phyloP scores from a whole-genome alignment of 2,329 filamentous ascomycete genomes.

The Phyllosticta citrichinensis region DNA sequence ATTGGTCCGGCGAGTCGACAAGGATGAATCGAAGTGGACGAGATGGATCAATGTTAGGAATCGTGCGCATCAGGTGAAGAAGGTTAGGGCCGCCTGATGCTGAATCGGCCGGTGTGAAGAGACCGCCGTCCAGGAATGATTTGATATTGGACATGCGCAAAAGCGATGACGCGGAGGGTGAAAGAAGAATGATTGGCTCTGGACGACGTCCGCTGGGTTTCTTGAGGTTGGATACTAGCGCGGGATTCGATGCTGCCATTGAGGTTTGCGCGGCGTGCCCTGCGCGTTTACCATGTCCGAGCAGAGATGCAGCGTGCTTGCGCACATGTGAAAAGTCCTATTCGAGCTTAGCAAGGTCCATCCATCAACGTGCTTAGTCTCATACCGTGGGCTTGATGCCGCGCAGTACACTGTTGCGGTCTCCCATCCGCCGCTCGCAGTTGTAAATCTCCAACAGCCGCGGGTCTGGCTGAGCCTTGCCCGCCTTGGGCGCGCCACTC shows the following conservation, averaged over 20 bases:
- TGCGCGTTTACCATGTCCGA: slow-evolving; percentile 38
- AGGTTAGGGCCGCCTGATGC: slow-evolving; percentile 60
- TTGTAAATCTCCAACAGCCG: slow-evolving; percentile 81
- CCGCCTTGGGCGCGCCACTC: slow-evolving; percentile 33
- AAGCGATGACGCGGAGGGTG: slow-evolving; percentile 87
- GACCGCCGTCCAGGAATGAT: slow-evolving; percentile 77
- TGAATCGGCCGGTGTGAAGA: slow-evolving; percentile 67
- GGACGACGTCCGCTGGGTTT: slow-evolving; percentile 39
- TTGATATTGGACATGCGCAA: slow-evolving; percentile 95
- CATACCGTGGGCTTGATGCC: slow-evolving; percentile 81
- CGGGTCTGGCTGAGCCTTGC: slow-evolving; percentile 57
- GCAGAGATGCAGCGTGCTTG: slow-evolving; percentile 71
- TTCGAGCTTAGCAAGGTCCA: slow-evolving; percentile 8
- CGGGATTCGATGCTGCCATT: slow-evolving; percentile 15
- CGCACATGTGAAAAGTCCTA: slow-evolving; percentile 92
- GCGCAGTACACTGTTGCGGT: slow-evolving; percentile 78
- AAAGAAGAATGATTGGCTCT: slow-evolving; percentile 92
- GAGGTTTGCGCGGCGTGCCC: slow-evolving; percentile 38
- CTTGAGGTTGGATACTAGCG: slow-evolving; percentile 32
- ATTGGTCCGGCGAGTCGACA: slow-evolving; percentile 84
- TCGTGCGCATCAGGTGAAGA: slow-evolving; percentile 69
- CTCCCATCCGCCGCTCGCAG: slow-evolving; percentile 82
- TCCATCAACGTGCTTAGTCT: slow-evolving; percentile 10
- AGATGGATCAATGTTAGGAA: slow-evolving; percentile 59
- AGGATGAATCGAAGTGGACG: slow-evolving; percentile 86